Base-by-base conservation (phyloP, 2,329 filamentous ascomycete species). In the Emericellopsis atlantica region DNA sequence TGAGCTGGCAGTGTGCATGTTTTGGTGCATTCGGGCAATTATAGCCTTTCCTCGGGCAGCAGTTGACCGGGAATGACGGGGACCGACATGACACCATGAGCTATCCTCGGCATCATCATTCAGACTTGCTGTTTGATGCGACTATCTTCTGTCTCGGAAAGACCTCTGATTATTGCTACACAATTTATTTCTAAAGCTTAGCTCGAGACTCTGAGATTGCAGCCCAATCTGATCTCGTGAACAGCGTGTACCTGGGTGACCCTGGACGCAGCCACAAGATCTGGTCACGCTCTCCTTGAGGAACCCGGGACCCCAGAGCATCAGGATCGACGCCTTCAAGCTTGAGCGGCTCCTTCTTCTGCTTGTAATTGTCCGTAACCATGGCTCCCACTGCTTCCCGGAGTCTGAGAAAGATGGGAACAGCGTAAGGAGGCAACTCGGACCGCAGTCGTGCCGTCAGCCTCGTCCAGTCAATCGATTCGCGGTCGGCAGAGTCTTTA, bases 321-420 rank as follows among this genome's bases (percentile, higher is more conserved):
- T 35, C 32, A 9, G 32, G 32, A 14, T 35, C n/a, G 32, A 35
- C 32, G n/a, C 32, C 32, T 35, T 35, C 32, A 9, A 11, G 9
- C 32, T 21, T 15, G 9, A 35, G 18, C 9, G 32, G 24, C 34
- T 72, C 56, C 32, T 89, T 89, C 54, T 86, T 84, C 59, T 87
- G 83, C 61, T 89, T 89, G 55, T 86, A 82, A 50, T 87, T 89
- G 53, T 84, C 79, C 50, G 77, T 81, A 6, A 79, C 73, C 22
- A 69, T 74, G 42, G 71, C 67, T 31, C 64, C 64, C 34, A 69
- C 61, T 18, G 83, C 69, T 23, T 84, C 26, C 3, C 59, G 1
- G 83, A 85, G 58, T 0, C 84, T 67, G 34, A 88, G 51, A 60
- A 89, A 89, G 2, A 87, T 60, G 0, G 84, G 84, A 2, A 89